Evolutionary conservation across 805 yeast species (phyloP).

Genomic region (Komagataella mondaviorum): DNA sequence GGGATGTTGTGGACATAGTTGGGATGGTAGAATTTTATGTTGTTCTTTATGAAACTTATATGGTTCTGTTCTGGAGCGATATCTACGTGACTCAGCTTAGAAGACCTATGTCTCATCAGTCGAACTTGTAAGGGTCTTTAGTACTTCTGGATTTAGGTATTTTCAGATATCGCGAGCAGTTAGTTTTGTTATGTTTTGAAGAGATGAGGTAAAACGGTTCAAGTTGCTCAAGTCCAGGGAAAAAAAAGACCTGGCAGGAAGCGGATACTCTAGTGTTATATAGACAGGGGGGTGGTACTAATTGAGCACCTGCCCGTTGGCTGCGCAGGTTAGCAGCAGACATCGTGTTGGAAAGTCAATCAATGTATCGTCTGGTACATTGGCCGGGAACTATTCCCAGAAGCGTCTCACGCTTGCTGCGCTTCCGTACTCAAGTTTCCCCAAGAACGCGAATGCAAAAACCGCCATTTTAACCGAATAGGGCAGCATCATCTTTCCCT

Average conservation of each 20-base stretch:
- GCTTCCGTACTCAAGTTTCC: too few relatives aligned
- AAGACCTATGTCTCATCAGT: conserved; percentile 1
- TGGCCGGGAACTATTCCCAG: neutral
- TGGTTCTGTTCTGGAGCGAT: conserved; percentile 10
- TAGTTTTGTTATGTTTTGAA: neutral
- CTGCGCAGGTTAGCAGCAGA: neutral
- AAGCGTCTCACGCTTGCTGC: neutral
- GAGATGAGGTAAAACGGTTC: neutral
- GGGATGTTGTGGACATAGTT: conserved; percentile 19
- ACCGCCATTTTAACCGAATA: neutral
- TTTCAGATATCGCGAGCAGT: neutral
- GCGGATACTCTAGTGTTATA: too few relatives aligned
- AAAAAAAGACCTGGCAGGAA: neutral
- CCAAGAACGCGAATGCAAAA: neutral
- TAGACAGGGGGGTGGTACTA: neutral
- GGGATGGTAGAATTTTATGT: conserved; percentile 19
- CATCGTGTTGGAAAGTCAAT: neutral
- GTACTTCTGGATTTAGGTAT: conserved; percentile 1
- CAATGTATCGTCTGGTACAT: neutral
- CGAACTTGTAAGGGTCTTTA: neutral
- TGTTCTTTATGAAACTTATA: conserved; percentile 12
- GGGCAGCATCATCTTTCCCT: neutral
- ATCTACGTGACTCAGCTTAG: conserved; percentile 2
- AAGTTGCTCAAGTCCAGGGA: neutral
- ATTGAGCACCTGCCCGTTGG: neutral